Evolutionary conservation across 306 rosid species (phyloP).

Genomic region (Cicer pinnatifidum): DNA sequence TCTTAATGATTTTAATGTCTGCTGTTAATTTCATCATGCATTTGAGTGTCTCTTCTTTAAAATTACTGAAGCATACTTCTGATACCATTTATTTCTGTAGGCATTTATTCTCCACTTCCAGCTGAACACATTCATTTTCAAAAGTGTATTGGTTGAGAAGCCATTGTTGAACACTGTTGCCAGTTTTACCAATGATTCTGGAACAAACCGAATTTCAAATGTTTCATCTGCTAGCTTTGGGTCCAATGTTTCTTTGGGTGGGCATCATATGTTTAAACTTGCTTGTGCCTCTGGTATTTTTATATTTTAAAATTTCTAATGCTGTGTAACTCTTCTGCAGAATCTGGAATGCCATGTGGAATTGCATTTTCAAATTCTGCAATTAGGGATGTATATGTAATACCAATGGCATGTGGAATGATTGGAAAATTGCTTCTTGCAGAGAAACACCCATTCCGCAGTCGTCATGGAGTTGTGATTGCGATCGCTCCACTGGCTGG

Average conservation of each 20-base stretch:
- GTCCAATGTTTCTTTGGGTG: slow-evolving; percentile 84
- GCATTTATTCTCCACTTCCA: slow-evolving; percentile 72
- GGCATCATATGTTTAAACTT: slow-evolving; percentile 37
- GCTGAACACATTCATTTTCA: slow-evolving; percentile 59
- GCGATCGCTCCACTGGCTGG: slow-evolving; percentile 88
- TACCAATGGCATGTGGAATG: slow-evolving; percentile 60
- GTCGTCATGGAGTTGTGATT: slow-evolving; percentile 82
- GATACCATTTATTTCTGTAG: slow-evolving; percentile 53
- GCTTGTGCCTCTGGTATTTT: slow-evolving; percentile 32
- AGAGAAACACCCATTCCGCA: slow-evolving; percentile 85
- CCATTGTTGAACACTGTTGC: slow-evolving; percentile 46
- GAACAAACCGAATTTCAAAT: slow-evolving; percentile 53
- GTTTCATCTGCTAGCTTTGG: slow-evolving; percentile 78
- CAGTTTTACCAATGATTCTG: slow-evolving; percentile 51
- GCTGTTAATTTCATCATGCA: slow-evolving; percentile 38
- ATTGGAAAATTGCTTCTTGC: slow-evolving; percentile 70
- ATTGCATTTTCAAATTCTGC: slow-evolving; percentile 85
- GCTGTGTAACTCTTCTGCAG: slow-evolving; percentile 50
- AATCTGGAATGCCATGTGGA: slow-evolving; percentile 69
- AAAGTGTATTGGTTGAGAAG: slow-evolving; percentile 58
- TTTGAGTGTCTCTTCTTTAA: slow-evolving; percentile 31
- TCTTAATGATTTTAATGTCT: slow-evolving; percentile 11
- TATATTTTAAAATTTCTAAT: slow-evolving; percentile 21
- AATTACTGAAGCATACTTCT: slow-evolving; percentile 29
- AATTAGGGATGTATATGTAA: slow-evolving; percentile 68